Base-by-base conservation (phyloP, 352 stramenopile species). In the Halophytophthora polymorphica region DNA sequence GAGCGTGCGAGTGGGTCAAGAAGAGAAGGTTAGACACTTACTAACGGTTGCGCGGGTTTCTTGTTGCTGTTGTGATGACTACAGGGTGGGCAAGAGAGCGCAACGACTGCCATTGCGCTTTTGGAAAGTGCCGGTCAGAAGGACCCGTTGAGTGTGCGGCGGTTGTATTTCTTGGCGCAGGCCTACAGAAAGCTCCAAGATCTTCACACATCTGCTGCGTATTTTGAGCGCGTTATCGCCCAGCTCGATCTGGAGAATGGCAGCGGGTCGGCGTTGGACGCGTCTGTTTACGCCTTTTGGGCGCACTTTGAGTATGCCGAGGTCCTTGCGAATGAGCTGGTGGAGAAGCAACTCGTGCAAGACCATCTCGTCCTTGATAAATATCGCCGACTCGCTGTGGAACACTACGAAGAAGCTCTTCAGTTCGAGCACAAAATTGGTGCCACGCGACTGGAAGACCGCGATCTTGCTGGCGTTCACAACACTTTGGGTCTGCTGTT, bases 401-500 rank as follows among this genome's bases (percentile, higher is more conserved):
- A 23, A n/a, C 33, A 45, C 7, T 19, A 29, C 22, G 28, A 28
- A 15, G 3, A 35, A 19, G 15, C 10, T 11, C 33, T 38, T 38
- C 13, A 10, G 15, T 6, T 38, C 6, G 33, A 38, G 33, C 11
- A 10, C 6, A 17, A 3, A 17, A 38, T 38, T 3, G 33, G 33
- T 6, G 15, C 13, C 11, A 2, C 13, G 11, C 18, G 39, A 28
- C 10, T 50, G 5, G n/a, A 38, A 5, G 2, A 17, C 4, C 17
- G 18, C 10, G 28, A 40, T 29, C 45, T 34, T 17, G 21, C 63
- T 12, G 53, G 69, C 22, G 44, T 43, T 14, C 49, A 56, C 44
- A 75, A 75, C 35, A 69, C 66, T 10, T 48, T 75, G 17, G 66
- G 66, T 10, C 17, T 61, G 21, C 34, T 70, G 15, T 28, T 58